A percentile compares a stretch with the other conserved stretches of the same genome.
phyloP scores from a whole-genome alignment of 2,329 filamentous ascomycete genomes.

The Domatiomyces catenatus region DNA sequence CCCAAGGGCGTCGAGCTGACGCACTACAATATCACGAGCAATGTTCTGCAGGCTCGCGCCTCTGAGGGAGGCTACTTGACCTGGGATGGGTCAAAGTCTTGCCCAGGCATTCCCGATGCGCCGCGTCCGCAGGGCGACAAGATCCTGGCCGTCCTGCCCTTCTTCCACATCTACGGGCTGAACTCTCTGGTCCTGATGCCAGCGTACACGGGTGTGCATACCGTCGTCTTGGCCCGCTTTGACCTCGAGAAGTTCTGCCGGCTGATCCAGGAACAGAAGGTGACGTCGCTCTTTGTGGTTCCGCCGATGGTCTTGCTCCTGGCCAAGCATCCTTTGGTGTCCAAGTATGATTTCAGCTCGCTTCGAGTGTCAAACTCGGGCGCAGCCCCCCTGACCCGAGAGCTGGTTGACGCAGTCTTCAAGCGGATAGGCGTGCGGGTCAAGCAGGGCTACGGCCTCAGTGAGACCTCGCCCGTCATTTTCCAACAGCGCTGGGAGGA shows the following conservation, averaged over 20 bases:
- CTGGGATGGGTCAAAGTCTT: constrained; percentile 38
- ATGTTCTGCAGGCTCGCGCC: constrained; percentile 42
- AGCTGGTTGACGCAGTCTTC: constrained; percentile 65
- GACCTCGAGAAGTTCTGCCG: constrained; percentile 65
- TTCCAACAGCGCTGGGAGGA: constrained; percentile 59
- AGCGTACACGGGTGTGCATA: constrained; percentile 48
- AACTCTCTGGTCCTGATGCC: constrained; percentile 56
- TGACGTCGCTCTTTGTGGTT: constrained; percentile 69
- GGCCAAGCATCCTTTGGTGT: constrained; percentile 61
- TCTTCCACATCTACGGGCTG: constrained; percentile 83
- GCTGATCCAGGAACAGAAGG: constrained; percentile 56
- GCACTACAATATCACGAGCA: constrained; percentile 68
- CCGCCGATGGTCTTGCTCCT: constrained; percentile 71
- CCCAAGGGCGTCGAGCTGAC: constrained; percentile 84
- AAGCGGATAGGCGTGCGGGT: constrained; percentile 59
- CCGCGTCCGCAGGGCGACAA: constrained; percentile 47
- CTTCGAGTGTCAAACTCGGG: constrained; percentile 76
- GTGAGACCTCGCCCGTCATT: constrained; percentile 69
- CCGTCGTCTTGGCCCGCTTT: constrained; percentile 64
- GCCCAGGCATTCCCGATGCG: constrained; percentile 11
- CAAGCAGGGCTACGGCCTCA: constrained; percentile 87
- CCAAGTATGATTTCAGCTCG: constrained; percentile 64
- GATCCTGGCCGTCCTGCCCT: constrained; percentile 65
- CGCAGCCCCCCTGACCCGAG: constrained; percentile 67
- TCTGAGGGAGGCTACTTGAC: constrained; percentile 42